These are phyloP conservation scores for Gremmenia infestans DNA, from an alignment of 2,329 filamentous ascomycete species.

Conservation along the genomic window DNA sequence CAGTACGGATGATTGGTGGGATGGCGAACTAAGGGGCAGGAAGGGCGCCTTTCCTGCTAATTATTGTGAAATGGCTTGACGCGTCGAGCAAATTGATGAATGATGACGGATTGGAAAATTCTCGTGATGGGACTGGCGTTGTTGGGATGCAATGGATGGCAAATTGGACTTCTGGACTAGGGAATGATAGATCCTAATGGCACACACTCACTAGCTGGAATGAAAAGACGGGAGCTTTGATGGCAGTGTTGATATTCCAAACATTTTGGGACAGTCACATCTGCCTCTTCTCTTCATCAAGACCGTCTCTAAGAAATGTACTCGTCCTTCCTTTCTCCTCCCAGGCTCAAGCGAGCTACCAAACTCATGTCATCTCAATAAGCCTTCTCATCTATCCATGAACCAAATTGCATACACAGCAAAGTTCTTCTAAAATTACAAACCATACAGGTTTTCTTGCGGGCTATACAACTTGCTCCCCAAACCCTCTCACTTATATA, in stretches of 20 bases:
- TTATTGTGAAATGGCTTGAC: conserved; percentile 53
- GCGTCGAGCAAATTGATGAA: not conserved
- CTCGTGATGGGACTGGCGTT: not conserved
- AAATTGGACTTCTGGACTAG: conserved; percentile 7
- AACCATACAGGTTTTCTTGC: too few species aligned
- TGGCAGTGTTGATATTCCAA: too few species aligned
- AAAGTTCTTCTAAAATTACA: not conserved
- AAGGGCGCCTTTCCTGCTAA: conserved; percentile 78
- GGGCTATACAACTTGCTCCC: too few species aligned
- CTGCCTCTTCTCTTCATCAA: too few species aligned
- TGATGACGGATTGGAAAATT: not conserved
- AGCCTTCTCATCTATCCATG: not conserved
- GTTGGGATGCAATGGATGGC: not conserved
- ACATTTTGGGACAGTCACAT: too few species aligned
- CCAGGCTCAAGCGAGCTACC: not conserved
- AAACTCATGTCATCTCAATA: not conserved
- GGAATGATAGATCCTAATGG: not conserved
- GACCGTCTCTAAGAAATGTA: not conserved
- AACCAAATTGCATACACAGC: not conserved
- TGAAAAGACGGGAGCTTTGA: not conserved
- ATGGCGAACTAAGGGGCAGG: conserved; percentile 65
- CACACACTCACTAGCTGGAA: not conserved
- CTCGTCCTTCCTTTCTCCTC: not conserved
- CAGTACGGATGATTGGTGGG: conserved; percentile 84
- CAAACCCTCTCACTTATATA: too few species aligned